A percentile compares a stretch with the other conserved stretches of the same genome.
Conservation (phyloP, 345 rosid species). For the Brassica napus region DNA sequence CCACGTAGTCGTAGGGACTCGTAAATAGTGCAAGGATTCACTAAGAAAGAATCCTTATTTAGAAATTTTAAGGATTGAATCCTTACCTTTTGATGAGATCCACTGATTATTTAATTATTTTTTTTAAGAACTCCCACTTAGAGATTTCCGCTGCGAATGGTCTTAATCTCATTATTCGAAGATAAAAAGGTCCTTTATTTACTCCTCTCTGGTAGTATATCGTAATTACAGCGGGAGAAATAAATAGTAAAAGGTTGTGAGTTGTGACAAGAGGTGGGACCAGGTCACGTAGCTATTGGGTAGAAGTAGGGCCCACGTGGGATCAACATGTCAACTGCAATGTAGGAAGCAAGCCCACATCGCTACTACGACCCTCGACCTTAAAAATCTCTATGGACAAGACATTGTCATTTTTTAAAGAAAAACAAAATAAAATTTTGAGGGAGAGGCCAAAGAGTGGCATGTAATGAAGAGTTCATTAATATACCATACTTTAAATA, state of each 20-base stretch:
- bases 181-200: background rate
- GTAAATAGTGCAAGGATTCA: no score
- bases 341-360: slow-evolving; percentile 59
- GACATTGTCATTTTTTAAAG: slow-evolving; percentile 11
- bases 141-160: no score
- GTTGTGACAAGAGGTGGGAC: slow-evolving; percentile 8
- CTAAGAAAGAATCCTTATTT: no score
- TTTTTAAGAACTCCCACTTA: no score
- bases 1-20: no score
- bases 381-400: slow-evolving; percentile 57
- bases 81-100: no score
- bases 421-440: background rate
- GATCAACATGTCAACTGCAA: slow-evolving; percentile 46
- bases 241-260: slow-evolving; percentile 2
- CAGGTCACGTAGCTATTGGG: slow-evolving; percentile 30
- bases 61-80: no score
- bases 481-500: background rate
- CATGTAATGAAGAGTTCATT: slow-evolving; percentile 7
- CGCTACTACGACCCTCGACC: slow-evolving; percentile 64
- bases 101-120: no score
- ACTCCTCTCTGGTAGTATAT: background rate
- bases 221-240: background rate
- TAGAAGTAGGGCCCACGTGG: slow-evolving; percentile 31
- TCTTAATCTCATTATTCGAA: background rate
- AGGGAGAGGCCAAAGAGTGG: background rate